phyloP scores from a whole-genome alignment of 768 basidiomycete species.

The Boletus patriciae region DNA sequence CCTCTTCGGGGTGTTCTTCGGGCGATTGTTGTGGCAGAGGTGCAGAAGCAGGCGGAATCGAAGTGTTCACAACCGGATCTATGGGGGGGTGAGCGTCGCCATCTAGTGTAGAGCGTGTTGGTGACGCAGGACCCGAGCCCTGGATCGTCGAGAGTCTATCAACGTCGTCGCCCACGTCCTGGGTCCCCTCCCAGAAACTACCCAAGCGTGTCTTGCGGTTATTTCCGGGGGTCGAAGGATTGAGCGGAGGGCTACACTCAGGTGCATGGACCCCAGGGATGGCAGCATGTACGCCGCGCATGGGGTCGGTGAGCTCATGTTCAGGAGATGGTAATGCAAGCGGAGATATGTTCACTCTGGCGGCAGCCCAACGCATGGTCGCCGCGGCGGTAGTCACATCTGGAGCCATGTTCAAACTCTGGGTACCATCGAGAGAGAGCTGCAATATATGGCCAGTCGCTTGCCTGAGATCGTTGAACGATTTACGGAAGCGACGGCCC shows the following conservation, averaged over 20 bases:
- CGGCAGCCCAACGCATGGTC: slow-evolving; percentile 83
- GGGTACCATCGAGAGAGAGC: slow-evolving; percentile 31
- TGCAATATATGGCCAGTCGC: slow-evolving; percentile 27
- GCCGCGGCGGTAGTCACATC: slow-evolving; percentile 72
- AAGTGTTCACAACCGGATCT: slow-evolving; percentile 13
- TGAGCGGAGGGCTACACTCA: slow-evolving; percentile 35
- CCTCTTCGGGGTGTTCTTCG: slow-evolving; percentile 27
- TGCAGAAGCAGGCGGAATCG: slow-evolving; percentile 14
- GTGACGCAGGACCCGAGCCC: slow-evolving; percentile 26
- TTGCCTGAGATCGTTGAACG: slow-evolving; percentile 45
- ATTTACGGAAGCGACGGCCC: slow-evolving; percentile 46
- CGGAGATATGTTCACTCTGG: slow-evolving; percentile 80
- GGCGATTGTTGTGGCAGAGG: slow-evolving; percentile 25
- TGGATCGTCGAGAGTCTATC: slow-evolving; percentile 26
- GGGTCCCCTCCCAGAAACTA: slow-evolving; percentile 79
- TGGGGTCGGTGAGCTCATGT: slow-evolving; percentile 87
- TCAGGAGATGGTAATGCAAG: slow-evolving; percentile 89
- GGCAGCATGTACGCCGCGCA: slow-evolving; percentile 69
- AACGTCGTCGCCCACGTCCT: slow-evolving; percentile 51
- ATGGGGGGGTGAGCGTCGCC: neutral
- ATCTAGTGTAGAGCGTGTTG: slow-evolving; percentile 12
- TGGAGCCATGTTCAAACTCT: slow-evolving; percentile 37
- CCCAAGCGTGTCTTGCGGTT: slow-evolving; percentile 57
- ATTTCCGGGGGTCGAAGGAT: slow-evolving; percentile 46
- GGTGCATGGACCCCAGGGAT: slow-evolving; percentile 60